These are phyloP conservation scores for Diaporthe sp. DNA, from an alignment of 2,329 filamentous ascomycete species.

Conservation along the genomic window DNA sequence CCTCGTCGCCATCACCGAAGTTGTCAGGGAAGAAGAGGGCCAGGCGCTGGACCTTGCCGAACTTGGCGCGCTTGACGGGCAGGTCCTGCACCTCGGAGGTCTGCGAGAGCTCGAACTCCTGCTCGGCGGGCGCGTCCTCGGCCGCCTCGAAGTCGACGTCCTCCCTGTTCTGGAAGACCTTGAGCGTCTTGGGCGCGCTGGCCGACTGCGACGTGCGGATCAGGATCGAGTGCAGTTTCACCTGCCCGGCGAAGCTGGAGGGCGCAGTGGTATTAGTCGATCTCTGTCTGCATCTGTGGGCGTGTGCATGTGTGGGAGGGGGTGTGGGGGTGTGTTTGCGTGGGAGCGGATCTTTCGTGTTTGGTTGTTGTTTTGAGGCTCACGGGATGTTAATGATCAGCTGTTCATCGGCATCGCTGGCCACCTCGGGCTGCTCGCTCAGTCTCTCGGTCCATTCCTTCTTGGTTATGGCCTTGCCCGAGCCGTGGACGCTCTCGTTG, in stretches of 20 bases:
- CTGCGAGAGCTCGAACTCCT: conserved; percentile 82
- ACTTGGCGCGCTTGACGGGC: conserved; percentile 87
- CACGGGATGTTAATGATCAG: conserved; percentile 93
- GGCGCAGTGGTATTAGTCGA: background rate
- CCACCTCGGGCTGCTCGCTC: conserved; percentile 78
- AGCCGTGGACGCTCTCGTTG: conserved; percentile 80
- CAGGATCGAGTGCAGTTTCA: conserved; percentile 91
- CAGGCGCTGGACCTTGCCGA: conserved; percentile 86
- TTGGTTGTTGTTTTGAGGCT: conserved; percentile 51
- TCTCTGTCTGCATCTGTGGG: background rate
- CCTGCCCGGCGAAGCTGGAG: conserved; percentile 87
- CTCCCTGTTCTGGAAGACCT: conserved; percentile 88
- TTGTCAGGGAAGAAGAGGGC: conserved; percentile 94
- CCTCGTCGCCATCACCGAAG: conserved; percentile 84
- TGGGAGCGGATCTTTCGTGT: background rate
- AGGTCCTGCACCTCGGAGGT: conserved; percentile 89
- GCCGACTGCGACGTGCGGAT: conserved; percentile 81
- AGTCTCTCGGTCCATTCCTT: conserved; percentile 94
- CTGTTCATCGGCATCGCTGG: conserved; percentile 92
- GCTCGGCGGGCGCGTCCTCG: conserved; percentile 77
- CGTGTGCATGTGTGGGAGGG: background rate
- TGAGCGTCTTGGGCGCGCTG: conserved; percentile 84
- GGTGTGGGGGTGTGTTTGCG: background rate
- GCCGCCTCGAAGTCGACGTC: conserved; percentile 88
- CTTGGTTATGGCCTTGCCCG: conserved; percentile 82